Conservation (phyloP, 352 stramenopile species). For the Globisporangium paddicum region DNA sequence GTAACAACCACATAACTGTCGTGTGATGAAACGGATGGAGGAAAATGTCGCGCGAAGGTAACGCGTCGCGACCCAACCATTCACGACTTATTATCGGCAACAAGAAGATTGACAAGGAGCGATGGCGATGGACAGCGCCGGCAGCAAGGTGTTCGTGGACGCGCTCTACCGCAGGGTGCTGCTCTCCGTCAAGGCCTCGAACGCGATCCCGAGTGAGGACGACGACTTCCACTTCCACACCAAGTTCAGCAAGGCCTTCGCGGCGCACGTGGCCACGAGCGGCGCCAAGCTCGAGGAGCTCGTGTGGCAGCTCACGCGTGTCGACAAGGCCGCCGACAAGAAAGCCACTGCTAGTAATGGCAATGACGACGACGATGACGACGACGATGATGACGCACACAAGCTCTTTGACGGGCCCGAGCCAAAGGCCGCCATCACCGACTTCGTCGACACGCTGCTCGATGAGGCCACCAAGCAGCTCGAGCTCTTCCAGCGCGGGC, state of each 20-base stretch:
- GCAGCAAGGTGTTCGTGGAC: constrained; percentile 39
- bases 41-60: constrained; percentile 10
- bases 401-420: constrained; percentile 73
- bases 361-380: constrained; percentile 30
- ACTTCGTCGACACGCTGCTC: constrained; percentile 76
- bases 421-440: constrained; percentile 64
- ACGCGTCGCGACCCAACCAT: constrained; percentile 7
- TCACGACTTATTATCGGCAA: neutral
- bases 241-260: constrained; percentile 67
- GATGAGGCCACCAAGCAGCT: constrained; percentile 80
- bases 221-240: constrained; percentile 83
- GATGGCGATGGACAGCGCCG: constrained; percentile 12
- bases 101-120: neutral
- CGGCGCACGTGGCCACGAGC: constrained; percentile 25
- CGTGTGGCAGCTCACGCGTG: constrained; percentile 37
- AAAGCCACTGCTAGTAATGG: constrained; percentile 10
- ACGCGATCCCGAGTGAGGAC: constrained; percentile 68
- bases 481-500: constrained; percentile 43
- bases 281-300: constrained; percentile 45
- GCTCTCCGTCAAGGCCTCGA: constrained; percentile 78
- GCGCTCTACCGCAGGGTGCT: constrained; percentile 73
- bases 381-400: constrained; percentile 36
- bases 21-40: neutral
- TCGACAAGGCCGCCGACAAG: constrained; percentile 17
- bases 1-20: no score